Percentiles rank a stretch among this genome's conserved stretches.
Evolutionary conservation across 108 stramenopile genomes (phyloP).

Genomic region (Schizochytrium sp.): DNA sequence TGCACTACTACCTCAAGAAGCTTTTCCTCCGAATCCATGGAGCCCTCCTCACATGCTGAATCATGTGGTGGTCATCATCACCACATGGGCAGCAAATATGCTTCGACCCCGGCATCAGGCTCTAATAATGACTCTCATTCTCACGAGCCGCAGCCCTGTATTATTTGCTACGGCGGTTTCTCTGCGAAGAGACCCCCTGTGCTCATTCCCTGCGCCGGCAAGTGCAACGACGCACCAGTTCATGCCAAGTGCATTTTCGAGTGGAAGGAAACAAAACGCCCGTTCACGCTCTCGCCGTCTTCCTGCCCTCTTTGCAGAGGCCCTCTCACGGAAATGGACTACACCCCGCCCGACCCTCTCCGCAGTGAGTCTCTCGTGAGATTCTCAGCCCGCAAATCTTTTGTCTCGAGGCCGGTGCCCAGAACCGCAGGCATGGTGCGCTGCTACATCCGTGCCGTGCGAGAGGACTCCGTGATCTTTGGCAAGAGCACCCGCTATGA

Average conservation of each 20-base stretch:
- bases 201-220: slow-evolving; percentile 11
- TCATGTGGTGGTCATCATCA: neutral
- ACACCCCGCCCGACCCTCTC: slow-evolving; percentile 48
- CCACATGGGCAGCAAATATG: neutral
- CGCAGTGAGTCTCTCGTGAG: neutral
- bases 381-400: neutral
- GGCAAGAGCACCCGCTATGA: slow-evolving; percentile 14
- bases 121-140: neutral
- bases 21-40: too few species aligned
- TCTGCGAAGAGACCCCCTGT: slow-evolving; percentile 1
- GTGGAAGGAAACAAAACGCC: slow-evolving; percentile 35
- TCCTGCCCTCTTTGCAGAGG: slow-evolving; percentile 33
- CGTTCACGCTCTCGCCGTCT: neutral
- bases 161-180: slow-evolving; percentile 23
- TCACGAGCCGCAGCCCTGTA: neutral
- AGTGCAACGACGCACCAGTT: slow-evolving; percentile 54
- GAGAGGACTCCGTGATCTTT: slow-evolving; percentile 27
- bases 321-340: slow-evolving; percentile 12
- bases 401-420: slow-evolving; percentile 27
- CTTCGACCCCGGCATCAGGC: neutral
- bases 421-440: slow-evolving; percentile 28
- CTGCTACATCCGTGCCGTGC: slow-evolving; percentile 48
- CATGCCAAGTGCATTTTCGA: slow-evolving; percentile 55
- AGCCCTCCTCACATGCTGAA: too few species aligned
- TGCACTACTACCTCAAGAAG: too few species aligned